Percentiles rank a stretch among this genome's conserved stretches.
These are phyloP conservation scores for Liquidambar formosana DNA, from an alignment of 164 flowering plant species.

Conservation along the genomic window DNA sequence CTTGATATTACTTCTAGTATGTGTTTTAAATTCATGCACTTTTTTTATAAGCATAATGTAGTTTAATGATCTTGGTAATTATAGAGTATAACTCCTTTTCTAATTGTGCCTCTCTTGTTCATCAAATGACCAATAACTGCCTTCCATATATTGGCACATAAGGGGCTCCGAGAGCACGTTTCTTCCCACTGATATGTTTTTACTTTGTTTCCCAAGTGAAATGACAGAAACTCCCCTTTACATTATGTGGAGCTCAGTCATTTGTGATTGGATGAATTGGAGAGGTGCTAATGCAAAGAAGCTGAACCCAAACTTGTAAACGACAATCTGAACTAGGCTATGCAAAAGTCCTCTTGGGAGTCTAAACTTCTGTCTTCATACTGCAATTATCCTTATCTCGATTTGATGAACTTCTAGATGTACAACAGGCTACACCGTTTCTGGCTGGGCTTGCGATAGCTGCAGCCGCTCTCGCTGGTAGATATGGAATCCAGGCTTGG, in stretches of 20 bases:
- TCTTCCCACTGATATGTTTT: no score
- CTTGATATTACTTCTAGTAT: neutral
- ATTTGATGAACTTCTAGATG: neutral
- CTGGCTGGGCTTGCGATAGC: slow-evolving; percentile 47
- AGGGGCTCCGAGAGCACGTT: neutral
- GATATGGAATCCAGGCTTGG: slow-evolving; percentile 50
- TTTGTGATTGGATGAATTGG: neutral
- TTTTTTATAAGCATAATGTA: neutral
- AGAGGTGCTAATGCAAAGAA: neutral
- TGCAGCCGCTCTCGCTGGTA: slow-evolving; percentile 47
- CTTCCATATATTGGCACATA: neutral
- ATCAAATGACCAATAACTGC: neutral
- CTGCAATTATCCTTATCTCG: slow-evolving; percentile 4
- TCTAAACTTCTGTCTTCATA: neutral
- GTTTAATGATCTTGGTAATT: neutral
- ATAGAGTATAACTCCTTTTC: neutral
- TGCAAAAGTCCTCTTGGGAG: neutral
- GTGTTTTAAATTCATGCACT: neutral
- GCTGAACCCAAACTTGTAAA: neutral
- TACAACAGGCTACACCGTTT: slow-evolving; percentile 41
- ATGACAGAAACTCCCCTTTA: neutral
- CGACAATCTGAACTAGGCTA: neutral
- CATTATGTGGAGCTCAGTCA: neutral
- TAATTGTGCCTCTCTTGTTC: neutral
- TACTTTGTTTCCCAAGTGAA: neutral